Evolutionary conservation across 1,139 yeast species (phyloP), one percentile per base, ranked within the genome.

Genomic region (Kodamaea suecica): DNA sequence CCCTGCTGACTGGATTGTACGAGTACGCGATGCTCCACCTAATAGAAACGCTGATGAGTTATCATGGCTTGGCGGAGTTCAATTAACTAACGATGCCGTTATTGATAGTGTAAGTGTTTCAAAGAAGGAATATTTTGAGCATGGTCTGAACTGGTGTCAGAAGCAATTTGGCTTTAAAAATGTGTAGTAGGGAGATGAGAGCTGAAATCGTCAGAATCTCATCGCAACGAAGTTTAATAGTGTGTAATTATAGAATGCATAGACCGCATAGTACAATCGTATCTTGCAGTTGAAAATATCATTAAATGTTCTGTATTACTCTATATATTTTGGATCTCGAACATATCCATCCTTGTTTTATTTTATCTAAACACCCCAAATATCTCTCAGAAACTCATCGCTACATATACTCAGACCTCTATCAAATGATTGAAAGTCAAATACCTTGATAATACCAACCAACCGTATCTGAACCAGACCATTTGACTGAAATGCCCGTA

Each of bases 381-480:
- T n/a, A n/a, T n/a, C n/a, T n/a, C n/a, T n/a, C n/a, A n/a, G n/a
- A n/a, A n/a, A n/a, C n/a, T n/a, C n/a, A n/a, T n/a, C n/a, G n/a
- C n/a, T n/a, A n/a, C n/a, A n/a, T n/a, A n/a, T n/a, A n/a, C n/a
- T 19, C 21, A 26, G 12, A 38, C 44, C 38, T 64, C 62, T 27
- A 63, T 61, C 41, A 88, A 68, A 50, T 85, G 90, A 58, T 90
- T 92, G 35, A 70, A 72, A 29, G 79, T 80, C 73, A 84, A 73
- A 60, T 84, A 84, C 43, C 94, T 70, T 42, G 95, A 84, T 28
- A 81, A 61, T 5, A 76, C 42, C 50, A 92, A 68, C 97, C 97
- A 92, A 2, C 88, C 83, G 66, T 84, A 86, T 45, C 99, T 71
- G 59, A 84, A 92, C 97, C 97, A 92, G 10, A 82, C 90, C 87